phyloP scores from a whole-genome alignment of 2,329 filamentous ascomycete genomes.

The Venturia effusa region DNA sequence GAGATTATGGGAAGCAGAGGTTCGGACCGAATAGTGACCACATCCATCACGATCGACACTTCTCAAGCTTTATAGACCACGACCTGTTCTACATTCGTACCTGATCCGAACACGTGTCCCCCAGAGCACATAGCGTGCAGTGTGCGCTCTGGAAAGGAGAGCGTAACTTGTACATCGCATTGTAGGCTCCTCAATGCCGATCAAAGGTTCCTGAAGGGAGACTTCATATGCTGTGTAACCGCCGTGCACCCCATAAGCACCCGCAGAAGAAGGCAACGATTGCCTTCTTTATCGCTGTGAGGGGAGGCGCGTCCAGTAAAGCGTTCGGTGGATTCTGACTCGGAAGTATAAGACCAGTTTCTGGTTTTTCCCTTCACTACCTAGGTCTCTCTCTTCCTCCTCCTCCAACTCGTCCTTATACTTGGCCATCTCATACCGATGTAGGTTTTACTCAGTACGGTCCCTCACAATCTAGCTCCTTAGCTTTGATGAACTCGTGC shows the following conservation, averaged over 20 bases:
- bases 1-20: background rate
- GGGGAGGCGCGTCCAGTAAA: background rate
- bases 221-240: background rate
- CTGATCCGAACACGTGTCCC: background rate
- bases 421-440: background rate
- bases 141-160: background rate
- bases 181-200: background rate
- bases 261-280: constrained; percentile 1
- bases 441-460: background rate
- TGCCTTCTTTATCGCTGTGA: background rate
- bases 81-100: background rate
- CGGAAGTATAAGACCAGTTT: background rate
- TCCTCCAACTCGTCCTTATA: background rate
- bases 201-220: background rate
- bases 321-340: background rate
- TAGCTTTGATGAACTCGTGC: background rate
- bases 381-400: background rate
- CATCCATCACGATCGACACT: background rate
- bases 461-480: background rate
- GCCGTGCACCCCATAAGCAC: background rate
- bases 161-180: background rate
- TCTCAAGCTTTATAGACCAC: background rate
- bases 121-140: background rate
- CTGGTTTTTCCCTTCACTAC: background rate
- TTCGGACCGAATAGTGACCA: background rate